Base-by-base conservation (phyloP, 148 eudicot genomes). In the Hydrangea macrophylla region DNA sequence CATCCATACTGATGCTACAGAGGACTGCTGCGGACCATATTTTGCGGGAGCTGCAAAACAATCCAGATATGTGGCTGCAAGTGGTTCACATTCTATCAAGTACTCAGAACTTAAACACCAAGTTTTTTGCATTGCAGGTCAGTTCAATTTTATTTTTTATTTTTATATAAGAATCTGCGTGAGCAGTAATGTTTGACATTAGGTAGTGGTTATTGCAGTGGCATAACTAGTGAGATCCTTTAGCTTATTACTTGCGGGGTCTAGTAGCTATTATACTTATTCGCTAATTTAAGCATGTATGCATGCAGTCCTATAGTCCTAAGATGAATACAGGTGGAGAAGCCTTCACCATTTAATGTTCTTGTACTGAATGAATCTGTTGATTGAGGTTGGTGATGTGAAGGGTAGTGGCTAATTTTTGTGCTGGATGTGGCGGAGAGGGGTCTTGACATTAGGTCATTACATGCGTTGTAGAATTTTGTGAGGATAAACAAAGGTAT, bases 1-100 rank as follows among this genome's bases (percentile, higher is more conserved):
- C 11, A n/a, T 40, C 28, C 60, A 24, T 31, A 28, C 50, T 70
- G 65, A 58, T 68, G 53, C 58, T 36, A 31, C 88, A 94, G 98
- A 94, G 98, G 84, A 73, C 92, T 54, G 92, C 97, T 23, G 98
- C 98, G 6, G 97, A 94, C 61, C 92, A 82, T 77, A 90, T 94
- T 60, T 77, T 94, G 75, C 90, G 97, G 67, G 97, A 90, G 25
- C 75, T 94, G 83, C 98, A 94, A 79, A 87, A 75, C 70, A 90
- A 90, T 79, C 88, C 96, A 39, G 96, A 94, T 71, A 94, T 85
- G 96, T 94, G 98, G 98, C 97, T 94, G 74, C 98, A 94, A 87
- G 98, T 94, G 58, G 97, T 94, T 62, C 98, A 90, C 87, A 89
- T 94, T 75, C 85, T 94, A 70, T 94, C 95, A 62, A 90, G 68